A percentile compares a stretch with the other conserved stretches of the same genome.
These are phyloP conservation scores for Geosmithia flava DNA, from an alignment of 2,329 filamentous ascomycete species.

Conservation along the genomic window DNA sequence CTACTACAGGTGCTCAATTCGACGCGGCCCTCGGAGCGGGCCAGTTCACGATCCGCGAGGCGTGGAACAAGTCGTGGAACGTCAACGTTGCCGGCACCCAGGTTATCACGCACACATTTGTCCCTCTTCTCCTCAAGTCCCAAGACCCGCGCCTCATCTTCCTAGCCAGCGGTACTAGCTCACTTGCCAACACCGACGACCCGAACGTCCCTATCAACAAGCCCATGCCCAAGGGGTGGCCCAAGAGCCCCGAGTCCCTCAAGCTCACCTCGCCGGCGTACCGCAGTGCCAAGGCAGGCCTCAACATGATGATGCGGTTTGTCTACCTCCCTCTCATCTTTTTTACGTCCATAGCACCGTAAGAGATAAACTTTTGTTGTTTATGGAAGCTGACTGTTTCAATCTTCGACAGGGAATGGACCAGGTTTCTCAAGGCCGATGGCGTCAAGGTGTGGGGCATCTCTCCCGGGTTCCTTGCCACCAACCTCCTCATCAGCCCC, in stretches of 20 bases:
- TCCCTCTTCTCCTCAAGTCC: conserved; percentile 26
- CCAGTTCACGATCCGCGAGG: conserved; percentile 19
- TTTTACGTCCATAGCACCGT: too few species aligned
- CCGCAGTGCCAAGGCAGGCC: conserved; percentile 4
- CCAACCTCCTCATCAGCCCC: conserved; percentile 19
- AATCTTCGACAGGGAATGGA: conserved; percentile 20
- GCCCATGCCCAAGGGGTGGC: conserved; percentile 26
- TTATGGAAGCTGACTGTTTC: background rate
- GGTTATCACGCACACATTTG: conserved; percentile 19
- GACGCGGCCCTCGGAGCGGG: conserved; percentile 17
- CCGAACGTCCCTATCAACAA: conserved; percentile 12
- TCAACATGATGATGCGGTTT: conserved; percentile 10
- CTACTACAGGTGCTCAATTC: conserved; percentile 19
- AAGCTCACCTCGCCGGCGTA: conserved; percentile 3
- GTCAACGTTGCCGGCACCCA: conserved; percentile 32
- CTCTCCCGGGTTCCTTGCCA: conserved; percentile 31
- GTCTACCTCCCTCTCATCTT: background rate
- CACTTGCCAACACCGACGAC: conserved; percentile 13
- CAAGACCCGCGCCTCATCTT: conserved; percentile 30
- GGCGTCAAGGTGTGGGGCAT: conserved; percentile 32
- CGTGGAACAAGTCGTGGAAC: conserved; percentile 28
- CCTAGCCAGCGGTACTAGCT: conserved; percentile 25
- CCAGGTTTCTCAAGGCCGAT: conserved; percentile 24
- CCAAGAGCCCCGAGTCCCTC: conserved; percentile 27
- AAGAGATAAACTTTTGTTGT: too few species aligned